Evolutionary conservation across 352 stramenopile genomes (phyloP), one percentile per base, ranked within the genome.

Genomic region (Globisporangium iwayamae): DNA sequence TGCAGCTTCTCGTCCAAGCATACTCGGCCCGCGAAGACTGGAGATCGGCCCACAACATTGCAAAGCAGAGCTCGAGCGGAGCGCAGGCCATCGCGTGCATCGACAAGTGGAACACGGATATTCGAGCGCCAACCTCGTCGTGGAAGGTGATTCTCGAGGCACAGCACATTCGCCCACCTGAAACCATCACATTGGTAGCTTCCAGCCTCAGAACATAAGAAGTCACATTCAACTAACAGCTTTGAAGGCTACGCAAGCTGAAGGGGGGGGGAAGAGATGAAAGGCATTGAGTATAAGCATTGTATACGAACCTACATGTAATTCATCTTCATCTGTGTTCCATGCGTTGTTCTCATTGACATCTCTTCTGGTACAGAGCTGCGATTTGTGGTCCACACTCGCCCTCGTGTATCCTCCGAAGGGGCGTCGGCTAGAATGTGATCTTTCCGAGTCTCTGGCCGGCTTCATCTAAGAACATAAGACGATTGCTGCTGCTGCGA

Each of bases 21-120:
- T 47, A 57, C 45, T 45, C 64, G 39, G 57, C 22, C 3, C 64
- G 32, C 13, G 57, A 65, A 48, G 64, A 69, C 52, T 69, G 64
- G 64, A 41, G 48, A 45, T 28, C 25, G 3, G 64, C 57, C 14
- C 52, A 62, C 18, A 30, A 50, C 34, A 28, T 56, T n/a, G 56
- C 50, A 10, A 60, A 28, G 28, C 64, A 60, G 18, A 64, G 20
- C 45, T 28, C 30, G 8, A 22, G 10, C 16, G 56, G 18, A n/a
- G 7, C 50, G 3, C 34, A 20, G 18, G 22, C 48, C 11, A 18
- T 30, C 43, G 16, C n/a, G 32, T 62, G 47, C 32, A 34, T 65
- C 11, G 52, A 34, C 20, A 69, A 69, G 28, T 62, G 56, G 64
- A 69, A 62, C 45, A 36, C 36, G 30, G 56, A 56, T 0, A 59